Evolutionary conservation across 345 rosid species (phyloP).

Genomic region (Psidium guajava): DNA sequence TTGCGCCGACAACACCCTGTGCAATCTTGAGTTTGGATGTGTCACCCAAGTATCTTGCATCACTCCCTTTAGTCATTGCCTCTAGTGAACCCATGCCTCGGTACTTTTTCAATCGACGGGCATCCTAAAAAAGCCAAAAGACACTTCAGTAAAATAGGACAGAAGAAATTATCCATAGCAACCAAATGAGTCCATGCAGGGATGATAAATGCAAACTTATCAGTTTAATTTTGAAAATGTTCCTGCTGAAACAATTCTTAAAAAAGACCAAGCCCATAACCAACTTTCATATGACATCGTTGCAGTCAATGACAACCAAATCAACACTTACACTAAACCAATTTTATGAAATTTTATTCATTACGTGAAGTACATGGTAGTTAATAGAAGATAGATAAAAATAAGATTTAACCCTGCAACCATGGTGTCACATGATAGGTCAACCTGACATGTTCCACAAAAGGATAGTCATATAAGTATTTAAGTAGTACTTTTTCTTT

Average conservation of each 20-base stretch:
- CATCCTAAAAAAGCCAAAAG: slow-evolving; percentile 33
- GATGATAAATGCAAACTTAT: background rate
- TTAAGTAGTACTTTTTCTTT: background rate
- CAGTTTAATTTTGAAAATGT: background rate
- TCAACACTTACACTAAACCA: background rate
- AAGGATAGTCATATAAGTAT: background rate
- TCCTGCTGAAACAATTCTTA: background rate
- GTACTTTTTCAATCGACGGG: slow-evolving; percentile 54
- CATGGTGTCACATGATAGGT: background rate
- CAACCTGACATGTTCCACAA: background rate
- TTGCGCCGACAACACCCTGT: slow-evolving; percentile 98
- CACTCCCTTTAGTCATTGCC: slow-evolving; percentile 98
- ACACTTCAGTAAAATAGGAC: background rate
- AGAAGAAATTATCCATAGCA: background rate
- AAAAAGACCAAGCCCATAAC: background rate
- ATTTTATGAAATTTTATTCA: background rate
- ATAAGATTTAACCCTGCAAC: background rate
- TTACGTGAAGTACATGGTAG: background rate
- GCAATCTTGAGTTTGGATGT: slow-evolving; percentile 80
- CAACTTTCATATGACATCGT: background rate
- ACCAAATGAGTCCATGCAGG: background rate
- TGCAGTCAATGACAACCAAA: background rate
- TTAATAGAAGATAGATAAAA: background rate
- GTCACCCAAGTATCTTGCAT: slow-evolving; percentile 88
- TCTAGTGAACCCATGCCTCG: slow-evolving; percentile 99